phyloP scores from a whole-genome alignment of 306 rosid genomes.

The Dryas drummondii region DNA sequence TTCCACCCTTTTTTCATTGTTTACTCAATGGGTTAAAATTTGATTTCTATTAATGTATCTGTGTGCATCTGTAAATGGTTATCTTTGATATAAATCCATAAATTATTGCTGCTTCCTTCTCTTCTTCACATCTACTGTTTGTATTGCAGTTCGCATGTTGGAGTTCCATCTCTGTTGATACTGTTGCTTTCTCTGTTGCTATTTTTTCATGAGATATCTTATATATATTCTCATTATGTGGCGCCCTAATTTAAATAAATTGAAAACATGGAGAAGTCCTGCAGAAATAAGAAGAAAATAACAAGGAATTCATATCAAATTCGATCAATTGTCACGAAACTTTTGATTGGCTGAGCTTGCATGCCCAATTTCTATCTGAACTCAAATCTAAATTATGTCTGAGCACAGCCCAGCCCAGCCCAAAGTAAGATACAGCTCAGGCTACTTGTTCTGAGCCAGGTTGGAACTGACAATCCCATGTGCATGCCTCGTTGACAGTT shows the following conservation, averaged over 20 bases:
- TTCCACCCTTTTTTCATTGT: neutral
- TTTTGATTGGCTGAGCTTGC: slow-evolving; percentile 1
- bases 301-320: neutral
- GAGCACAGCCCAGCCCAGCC: neutral
- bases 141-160: neutral
- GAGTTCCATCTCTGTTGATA: neutral
- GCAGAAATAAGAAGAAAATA: neutral
- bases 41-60: neutral
- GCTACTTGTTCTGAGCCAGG: neutral
- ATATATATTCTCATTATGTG: neutral
- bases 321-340: neutral
- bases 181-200: slow-evolving; percentile 1
- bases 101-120: neutral
- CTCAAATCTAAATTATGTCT: neutral
- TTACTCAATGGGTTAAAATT: neutral
- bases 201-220: neutral
- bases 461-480: neutral
- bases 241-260: neutral
- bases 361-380: slow-evolving; percentile 4
- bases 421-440: neutral
- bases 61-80: neutral
- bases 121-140: neutral
- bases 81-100: neutral
- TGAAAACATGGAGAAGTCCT: neutral
- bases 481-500: neutral